Conservation (phyloP, 2,329 filamentous ascomycete species). For the Chaetomium strumarium region DNA sequence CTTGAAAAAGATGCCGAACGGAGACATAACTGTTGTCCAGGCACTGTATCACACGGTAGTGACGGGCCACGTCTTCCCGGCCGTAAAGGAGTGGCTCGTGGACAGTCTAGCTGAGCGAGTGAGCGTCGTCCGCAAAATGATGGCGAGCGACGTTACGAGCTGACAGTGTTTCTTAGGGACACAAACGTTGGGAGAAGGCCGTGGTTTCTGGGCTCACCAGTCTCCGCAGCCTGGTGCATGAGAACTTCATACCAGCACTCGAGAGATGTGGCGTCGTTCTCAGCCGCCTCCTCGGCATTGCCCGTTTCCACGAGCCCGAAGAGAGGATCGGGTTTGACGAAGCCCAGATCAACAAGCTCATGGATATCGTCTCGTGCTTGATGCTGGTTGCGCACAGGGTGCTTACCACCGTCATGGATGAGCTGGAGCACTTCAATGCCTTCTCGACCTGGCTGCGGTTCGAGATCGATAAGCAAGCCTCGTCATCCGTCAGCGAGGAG, state of each 20-base stretch:
- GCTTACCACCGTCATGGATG: conserved; percentile 64
- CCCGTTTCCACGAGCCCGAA: conserved; percentile 66
- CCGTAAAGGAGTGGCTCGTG: conserved; percentile 80
- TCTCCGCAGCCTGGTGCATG: conserved; percentile 71
- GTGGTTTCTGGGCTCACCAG: conserved; percentile 71
- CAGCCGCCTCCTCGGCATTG: conserved; percentile 75
- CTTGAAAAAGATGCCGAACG: conserved; percentile 56
- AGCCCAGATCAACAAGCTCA: conserved; percentile 55
- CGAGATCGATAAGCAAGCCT: conserved; percentile 71
- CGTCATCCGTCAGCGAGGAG: conserved; percentile 61
- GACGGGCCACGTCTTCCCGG: conserved; percentile 71
- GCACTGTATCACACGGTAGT: conserved; percentile 79
- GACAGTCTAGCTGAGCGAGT: conserved; percentile 77
- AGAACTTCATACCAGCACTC: conserved; percentile 82
- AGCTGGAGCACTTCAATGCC: conserved; percentile 67
- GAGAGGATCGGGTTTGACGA: conserved; percentile 62
- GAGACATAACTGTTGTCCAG: conserved; percentile 58
- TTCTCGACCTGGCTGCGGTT: conserved; percentile 83
- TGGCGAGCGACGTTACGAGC: not conserved
- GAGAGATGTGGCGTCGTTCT: conserved; percentile 78
- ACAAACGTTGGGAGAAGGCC: conserved; percentile 92
- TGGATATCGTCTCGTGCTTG: conserved; percentile 70
- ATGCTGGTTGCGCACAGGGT: conserved; percentile 69
- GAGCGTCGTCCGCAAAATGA: conserved; percentile 26
- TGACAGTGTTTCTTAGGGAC: conserved; percentile 53